phyloP scores from a whole-genome alignment of 768 basidiomycete species.

The Tylopilus sp. region DNA sequence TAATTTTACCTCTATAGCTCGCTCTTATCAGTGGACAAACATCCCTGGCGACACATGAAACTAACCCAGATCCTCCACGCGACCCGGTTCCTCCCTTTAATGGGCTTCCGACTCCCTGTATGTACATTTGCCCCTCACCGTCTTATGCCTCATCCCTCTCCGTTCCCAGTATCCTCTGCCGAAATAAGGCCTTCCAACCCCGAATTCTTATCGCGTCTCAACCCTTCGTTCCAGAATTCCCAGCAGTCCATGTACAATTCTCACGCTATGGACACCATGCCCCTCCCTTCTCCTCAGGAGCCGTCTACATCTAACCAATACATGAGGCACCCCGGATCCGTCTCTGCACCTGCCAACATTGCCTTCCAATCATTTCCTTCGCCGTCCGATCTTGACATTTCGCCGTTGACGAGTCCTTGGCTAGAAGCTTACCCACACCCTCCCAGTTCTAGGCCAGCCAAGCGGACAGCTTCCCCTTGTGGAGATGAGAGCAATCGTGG shows the following conservation, averaged over 20 bases:
- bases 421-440: conserved; percentile 54
- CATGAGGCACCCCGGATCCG: conserved; percentile 39
- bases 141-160: conserved; percentile 12
- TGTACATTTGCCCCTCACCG: conserved; percentile 22
- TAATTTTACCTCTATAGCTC: conserved; percentile 42
- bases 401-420: conserved; percentile 81
- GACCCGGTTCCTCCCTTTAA: conserved; percentile 36
- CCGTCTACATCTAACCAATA: conserved; percentile 26
- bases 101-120: conserved; percentile 70
- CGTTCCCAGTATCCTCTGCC: conserved; percentile 50
- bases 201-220: conserved; percentile 63
- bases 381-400: conserved; percentile 63
- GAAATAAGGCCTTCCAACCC: conserved; percentile 60
- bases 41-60: conserved; percentile 33
- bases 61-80: conserved; percentile 34
- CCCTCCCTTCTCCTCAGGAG: conserved; percentile 30
- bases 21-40: conserved; percentile 58
- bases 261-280: conserved; percentile 24
- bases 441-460: conserved; percentile 30
- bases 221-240: conserved; percentile 41
- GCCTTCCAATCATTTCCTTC: conserved; percentile 57
- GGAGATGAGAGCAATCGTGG: conserved; percentile 47
- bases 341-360: conserved; percentile 71
- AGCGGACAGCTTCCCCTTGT: conserved; percentile 56
- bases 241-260: conserved; percentile 26